Base-by-base conservation (phyloP, 148 eudicot genomes). In the Talinum fruticosum region DNA sequence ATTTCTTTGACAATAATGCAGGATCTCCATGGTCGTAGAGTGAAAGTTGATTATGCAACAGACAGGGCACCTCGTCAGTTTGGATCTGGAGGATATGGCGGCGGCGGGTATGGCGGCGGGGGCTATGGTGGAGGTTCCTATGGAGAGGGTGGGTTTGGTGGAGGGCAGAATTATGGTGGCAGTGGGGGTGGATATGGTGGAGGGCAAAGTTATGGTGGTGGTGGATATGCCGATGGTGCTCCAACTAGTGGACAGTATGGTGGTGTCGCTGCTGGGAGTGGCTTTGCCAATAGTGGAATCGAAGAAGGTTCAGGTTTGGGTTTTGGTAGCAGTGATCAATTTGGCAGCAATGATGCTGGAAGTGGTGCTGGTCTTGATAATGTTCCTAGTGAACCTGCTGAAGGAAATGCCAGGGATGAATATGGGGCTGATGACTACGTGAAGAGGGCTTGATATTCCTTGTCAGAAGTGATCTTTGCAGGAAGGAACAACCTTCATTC, bases 11-110 rank as follows among this genome's bases (percentile, higher is more conserved):
- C 47, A 44, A 38, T 78, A 61, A 34, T 73, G 73, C 83, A 96
- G 99, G 97, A 93, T 0, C 80, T 96, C 35, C 89, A 91, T 10
- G 97, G 99, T 47, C 97, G 99, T 57, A 82, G 15, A 23, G 83
- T 96, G 68, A 89, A 85, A 75, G 97, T 96, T 78, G 82, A 82
- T 76, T 90, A 81, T 80, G 99, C 99, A 44, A 78, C 89, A 75
- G 99, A 91, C n/a, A 96, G 93, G 84, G 66, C 93, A 33, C 90
- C 85, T 16, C 76, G 87, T 26, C 30, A 65, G 3, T 87, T 73
- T 24, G 88, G 72, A 44, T 62, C 66, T 62, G 66, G 33, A 26
- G 33, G 66, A 3, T 62, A 62, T 62, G 85, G 78, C 6, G 80
- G 80, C 4, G 83, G 83, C 21, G 77, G 78, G 19, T 70, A 74